Conservation (phyloP, 2,329 filamentous ascomycete genomes). For the Calonectria pseudoturangicola region DNA sequence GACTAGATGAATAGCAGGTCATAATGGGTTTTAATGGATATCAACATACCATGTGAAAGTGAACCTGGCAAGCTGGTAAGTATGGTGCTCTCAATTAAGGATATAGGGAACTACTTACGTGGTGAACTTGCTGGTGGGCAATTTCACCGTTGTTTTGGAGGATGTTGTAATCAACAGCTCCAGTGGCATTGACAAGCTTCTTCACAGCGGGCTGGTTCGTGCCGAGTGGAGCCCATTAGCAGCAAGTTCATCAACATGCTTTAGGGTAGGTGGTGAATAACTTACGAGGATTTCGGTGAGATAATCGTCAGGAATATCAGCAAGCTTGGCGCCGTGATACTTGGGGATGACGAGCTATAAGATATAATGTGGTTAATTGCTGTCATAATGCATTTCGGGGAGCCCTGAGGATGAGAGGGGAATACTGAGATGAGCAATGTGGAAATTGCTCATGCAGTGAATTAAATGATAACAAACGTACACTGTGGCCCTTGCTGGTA, state of each 20-base stretch:
- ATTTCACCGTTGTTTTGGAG: constrained; percentile 96
- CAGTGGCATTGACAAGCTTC: constrained; percentile 86
- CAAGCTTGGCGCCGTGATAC: constrained; percentile 91
- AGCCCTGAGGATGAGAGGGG: constrained; percentile 28
- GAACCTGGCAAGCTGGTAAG: constrained; percentile 74
- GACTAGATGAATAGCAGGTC: neutral
- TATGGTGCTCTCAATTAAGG: neutral
- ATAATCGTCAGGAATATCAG: constrained; percentile 93
- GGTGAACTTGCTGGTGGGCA: constrained; percentile 94
- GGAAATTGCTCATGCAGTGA: neutral
- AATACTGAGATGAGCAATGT: neutral
- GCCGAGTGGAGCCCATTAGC: neutral
- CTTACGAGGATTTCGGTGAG: constrained; percentile 87
- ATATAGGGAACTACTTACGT: constrained; percentile 75
- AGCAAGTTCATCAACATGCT: too few relatives aligned
- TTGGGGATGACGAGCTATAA: constrained; percentile 95
- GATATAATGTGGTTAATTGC: constrained; percentile 16
- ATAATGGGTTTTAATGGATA: neutral
- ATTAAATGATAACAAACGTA: constrained; percentile 65
- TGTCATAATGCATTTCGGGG: neutral
- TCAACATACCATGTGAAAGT: constrained; percentile 89
- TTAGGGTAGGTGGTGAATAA: constrained; percentile 17
- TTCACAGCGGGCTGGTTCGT: constrained; percentile 75
- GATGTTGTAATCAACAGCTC: constrained; percentile 90
- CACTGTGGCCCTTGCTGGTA: constrained; percentile 90